Evolutionary conservation across 2,329 filamentous ascomycete genomes (phyloP), one percentile per base, ranked within the genome.

Genomic region (Alternaria dauci): DNA sequence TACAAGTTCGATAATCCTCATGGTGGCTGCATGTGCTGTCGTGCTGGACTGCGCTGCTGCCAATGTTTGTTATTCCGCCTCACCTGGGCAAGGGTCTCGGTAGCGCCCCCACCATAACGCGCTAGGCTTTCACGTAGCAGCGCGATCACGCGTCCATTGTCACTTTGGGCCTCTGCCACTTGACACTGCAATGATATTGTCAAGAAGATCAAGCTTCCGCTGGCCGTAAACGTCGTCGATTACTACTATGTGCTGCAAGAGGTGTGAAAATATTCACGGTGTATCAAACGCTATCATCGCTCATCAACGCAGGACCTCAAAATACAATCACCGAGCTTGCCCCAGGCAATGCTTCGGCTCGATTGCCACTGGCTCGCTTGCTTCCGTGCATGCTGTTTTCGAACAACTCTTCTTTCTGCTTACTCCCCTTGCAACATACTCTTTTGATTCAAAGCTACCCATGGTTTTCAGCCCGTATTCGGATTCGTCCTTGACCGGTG

Each of bases 1-100:
- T 41, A 79, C 72, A 43, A 79, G 67, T 68, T 79, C 77, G 56
- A 74, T 71, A 47, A 79, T 76, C 72, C 72, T 78, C 77, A 79
- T 79, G 67, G 70, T 70, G 74, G 76, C 68, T 62, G 72, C 74
- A 75, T 75, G 58, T 74, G 71, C 69, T 78, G 54, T 52, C 38
- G 54, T 61, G 52, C 20, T 55, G 26, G 5, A 50, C 18, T 36
- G n/a, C 56, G 70, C 69, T 73, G 71, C 71, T 71, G 59, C 65
- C 60, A 36, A 54, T 66, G 47, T 66, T 70, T 72, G 73, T 67
- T 76, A 64, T 76, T 50, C 46, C 46, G 73, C 73, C 72, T 70
- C 64, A 53, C 57, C 48, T 61, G 59, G 54, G 36, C 47, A 60
- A 52, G 55, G 54, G 47, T 55, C 47, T 59, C 61, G 56, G 62